These are phyloP conservation scores for Yarrowia alimentaria DNA, from an alignment of 805 yeast species.

Conservation along the genomic window DNA sequence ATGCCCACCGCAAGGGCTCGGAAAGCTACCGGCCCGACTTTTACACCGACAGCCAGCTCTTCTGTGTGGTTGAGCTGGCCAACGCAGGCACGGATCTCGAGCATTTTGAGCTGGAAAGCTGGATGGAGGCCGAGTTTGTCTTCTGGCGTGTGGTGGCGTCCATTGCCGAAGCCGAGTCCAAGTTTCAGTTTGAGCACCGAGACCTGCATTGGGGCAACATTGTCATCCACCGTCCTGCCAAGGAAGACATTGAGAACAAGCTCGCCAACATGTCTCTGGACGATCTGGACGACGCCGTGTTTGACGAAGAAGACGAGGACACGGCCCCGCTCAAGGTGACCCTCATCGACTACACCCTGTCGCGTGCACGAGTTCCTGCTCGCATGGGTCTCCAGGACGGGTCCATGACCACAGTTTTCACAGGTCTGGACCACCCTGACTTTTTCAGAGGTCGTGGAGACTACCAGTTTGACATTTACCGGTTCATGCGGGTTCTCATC, in stretches of 20 bases:
- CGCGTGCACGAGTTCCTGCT: conserved; percentile 44
- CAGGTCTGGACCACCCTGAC: conserved; percentile 62
- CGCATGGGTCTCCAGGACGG: conserved; percentile 32
- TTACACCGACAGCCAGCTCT: conserved; percentile 40
- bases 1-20: conserved; percentile 35
- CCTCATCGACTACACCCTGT: conserved; percentile 57
- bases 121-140: conserved; percentile 44
- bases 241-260: conserved; percentile 10
- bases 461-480: conserved; percentile 60
- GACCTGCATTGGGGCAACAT: conserved; percentile 69
- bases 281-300: conserved; percentile 28
- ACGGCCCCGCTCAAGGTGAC: conserved; percentile 43
- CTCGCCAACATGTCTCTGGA: conserved; percentile 27
- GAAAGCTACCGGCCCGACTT: conserved; percentile 45
- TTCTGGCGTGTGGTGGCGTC: conserved; percentile 55
- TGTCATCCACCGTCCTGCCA: conserved; percentile 40
- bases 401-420: conserved; percentile 40
- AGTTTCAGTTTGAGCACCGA: conserved; percentile 63
- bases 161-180: conserved; percentile 52
- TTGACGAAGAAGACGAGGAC: conserved; percentile 29
- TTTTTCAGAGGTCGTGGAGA: conserved; percentile 62
- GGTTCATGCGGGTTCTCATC: conserved; percentile 49
- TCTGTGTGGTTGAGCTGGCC: conserved; percentile 40
- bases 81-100: conserved; percentile 47
- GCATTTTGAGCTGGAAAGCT: conserved; percentile 43